phyloP scores from a whole-genome alignment of 331 rosid species.

The Erythrophleum ivorense region DNA sequence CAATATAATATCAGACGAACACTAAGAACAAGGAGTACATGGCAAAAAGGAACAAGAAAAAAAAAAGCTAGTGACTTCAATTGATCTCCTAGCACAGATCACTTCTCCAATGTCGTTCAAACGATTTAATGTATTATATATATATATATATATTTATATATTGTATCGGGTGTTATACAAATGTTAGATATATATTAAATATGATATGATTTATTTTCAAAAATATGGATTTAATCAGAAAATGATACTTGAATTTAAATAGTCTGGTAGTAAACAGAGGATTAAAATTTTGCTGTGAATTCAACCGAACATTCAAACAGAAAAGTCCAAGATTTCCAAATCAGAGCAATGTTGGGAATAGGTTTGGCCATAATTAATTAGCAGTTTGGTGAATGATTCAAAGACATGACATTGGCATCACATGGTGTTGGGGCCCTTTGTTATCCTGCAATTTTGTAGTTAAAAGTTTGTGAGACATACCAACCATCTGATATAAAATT shows the following conservation, averaged over 20 bases:
- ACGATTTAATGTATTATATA: no score
- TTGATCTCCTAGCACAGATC: background rate
- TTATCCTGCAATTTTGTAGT: constrained; percentile 12
- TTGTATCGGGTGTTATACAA: background rate
- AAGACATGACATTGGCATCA: constrained; percentile 42
- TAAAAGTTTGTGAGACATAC: constrained; percentile 32
- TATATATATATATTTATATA: no score
- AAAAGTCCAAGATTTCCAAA: constrained; percentile 34
- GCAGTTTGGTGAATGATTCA: constrained; percentile 35
- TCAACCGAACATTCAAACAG: background rate
- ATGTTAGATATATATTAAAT: background rate
- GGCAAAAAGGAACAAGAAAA: no score
- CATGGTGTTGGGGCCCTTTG: constrained; percentile 42
- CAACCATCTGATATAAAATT: constrained; percentile 22
- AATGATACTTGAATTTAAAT: background rate
- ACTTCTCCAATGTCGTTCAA: background rate
- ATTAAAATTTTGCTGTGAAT: background rate
- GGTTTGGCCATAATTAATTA: constrained; percentile 33
- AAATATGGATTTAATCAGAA: background rate
- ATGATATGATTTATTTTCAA: background rate
- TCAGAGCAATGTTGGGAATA: constrained; percentile 35
- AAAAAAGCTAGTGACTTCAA: background rate
- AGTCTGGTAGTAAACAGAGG: background rate
- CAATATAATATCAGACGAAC: background rate
- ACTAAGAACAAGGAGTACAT: no score